Base-by-base conservation (phyloP, 306 rosid genomes). In the Lathyrus oleraceus region DNA sequence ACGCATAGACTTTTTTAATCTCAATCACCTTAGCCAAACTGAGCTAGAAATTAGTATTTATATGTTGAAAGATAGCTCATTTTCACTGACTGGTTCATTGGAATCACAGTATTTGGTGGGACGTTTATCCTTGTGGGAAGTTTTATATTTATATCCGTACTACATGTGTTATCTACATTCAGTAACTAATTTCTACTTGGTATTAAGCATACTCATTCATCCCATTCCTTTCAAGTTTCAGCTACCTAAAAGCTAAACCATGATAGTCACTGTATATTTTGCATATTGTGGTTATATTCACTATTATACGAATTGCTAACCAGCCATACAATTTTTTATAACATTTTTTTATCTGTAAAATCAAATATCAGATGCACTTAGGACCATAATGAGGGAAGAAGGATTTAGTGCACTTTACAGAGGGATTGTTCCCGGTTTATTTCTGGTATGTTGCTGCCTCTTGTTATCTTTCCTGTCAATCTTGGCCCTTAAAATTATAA, bases 331-430 rank as follows among this genome's bases (percentile, higher is more conserved):
- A 65, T 66, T 69, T 54, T 2, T 43, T 73, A 32, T 67, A 63
- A 10, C 51, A 68, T 66, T 69, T 54, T 2, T 43, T 73, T 52
- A 30, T 69, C 72, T 75, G 44, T 35, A 67, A 66, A 69, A 72
- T 72, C 12, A 45, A 69, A 68, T 84, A 79, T 48, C 96, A 94
- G 99, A 94, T 94, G 97, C 97, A 76, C 84, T 91, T 58, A 86
- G 85, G 85, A 94, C 97, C 78, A 94, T 94, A 74, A 54, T 85
- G 82, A 91, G 87, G 76, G 99, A 91, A 82, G 97, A 79, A 73
- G 83, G 99, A 47, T 86, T 79, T 81, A 71, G 79, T 57, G 97
- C 97, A 39, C 91, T 91, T 51, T 94, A 91, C 81, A 87, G 77
- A 73, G 97, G 99, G 70, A 84, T 94, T 68, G 81, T 82, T 83